phyloP scores from a whole-genome alignment of 441 rosid species.

The Euphorbia corollata region DNA sequence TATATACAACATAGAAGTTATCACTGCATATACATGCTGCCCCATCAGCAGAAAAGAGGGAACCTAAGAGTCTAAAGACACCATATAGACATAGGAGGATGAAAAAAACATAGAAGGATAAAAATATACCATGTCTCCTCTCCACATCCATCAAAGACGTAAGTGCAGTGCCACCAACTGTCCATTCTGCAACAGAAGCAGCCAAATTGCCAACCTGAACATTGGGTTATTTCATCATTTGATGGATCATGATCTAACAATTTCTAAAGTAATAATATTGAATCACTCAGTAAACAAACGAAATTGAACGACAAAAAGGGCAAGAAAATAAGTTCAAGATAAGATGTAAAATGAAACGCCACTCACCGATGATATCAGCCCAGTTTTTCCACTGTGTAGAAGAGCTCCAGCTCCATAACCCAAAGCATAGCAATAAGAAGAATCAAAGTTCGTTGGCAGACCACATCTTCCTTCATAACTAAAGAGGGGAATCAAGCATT shows the following conservation, averaged over 20 bases:
- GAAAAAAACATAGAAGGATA: neutral
- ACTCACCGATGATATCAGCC: slow-evolving; percentile 83
- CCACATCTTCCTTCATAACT: slow-evolving; percentile 77
- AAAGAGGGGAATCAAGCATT: neutral
- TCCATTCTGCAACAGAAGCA: slow-evolving; percentile 82
- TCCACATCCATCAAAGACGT: slow-evolving; percentile 95
- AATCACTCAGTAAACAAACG: neutral
- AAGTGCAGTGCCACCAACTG: slow-evolving; percentile 79
- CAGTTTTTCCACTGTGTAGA: slow-evolving; percentile 77
- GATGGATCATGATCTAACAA: neutral
- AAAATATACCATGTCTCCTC: slow-evolving; percentile 86
- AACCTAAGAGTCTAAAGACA: neutral
- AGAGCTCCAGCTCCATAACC: slow-evolving; percentile 87
- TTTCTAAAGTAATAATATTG: neutral
- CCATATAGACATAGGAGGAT: neutral
- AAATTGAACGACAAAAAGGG: neutral
- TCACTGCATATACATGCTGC: neutral
- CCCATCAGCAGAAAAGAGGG: neutral
- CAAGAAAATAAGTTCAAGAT: neutral
- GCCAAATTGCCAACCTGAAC: slow-evolving; percentile 75
- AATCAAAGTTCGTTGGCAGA: slow-evolving; percentile 89
- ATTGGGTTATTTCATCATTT: neutral
- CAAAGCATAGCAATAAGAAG: slow-evolving; percentile 86
- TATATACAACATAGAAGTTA: neutral
- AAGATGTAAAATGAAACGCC: neutral